Evolutionary conservation across 2,329 filamentous ascomycete species (phyloP).

Genomic region (Alternaria novae-zelandiae): DNA sequence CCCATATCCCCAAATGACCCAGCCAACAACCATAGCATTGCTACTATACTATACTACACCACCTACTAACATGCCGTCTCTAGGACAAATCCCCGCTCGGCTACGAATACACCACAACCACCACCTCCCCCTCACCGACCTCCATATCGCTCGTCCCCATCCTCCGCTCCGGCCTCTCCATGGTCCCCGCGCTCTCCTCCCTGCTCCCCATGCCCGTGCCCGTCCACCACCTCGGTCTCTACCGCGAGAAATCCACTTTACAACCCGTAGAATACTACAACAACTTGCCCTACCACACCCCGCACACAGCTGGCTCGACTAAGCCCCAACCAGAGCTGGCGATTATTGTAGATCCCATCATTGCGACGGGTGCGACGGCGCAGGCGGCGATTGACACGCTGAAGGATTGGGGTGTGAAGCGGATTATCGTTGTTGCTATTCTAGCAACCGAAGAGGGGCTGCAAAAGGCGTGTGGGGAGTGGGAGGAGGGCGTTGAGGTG

Average conservation of each 20-base stretch:
- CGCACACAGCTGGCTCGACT: conserved; percentile 38
- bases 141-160: conserved; percentile 87
- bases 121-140: conserved; percentile 67
- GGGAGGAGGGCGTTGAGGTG: conserved; percentile 77
- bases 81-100: conserved; percentile 81
- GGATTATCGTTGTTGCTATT: conserved; percentile 77
- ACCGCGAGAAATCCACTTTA: conserved; percentile 85
- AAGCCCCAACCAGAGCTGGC: conserved; percentile 65
- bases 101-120: conserved; percentile 72
- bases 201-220: conserved; percentile 81
- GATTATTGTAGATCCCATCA: conserved; percentile 88
- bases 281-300: conserved; percentile 81
- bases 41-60: neutral
- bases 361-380: conserved; percentile 90
- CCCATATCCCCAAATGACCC: neutral
- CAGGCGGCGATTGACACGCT: conserved; percentile 89
- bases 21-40: neutral
- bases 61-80: conserved; percentile 1
- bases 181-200: conserved; percentile 86
- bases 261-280: conserved; percentile 98
- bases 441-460: conserved; percentile 77
- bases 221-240: conserved; percentile 92
- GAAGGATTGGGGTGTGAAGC: conserved; percentile 87
- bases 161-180: conserved; percentile 87
- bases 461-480: conserved; percentile 72